Base-by-base conservation (phyloP, 805 yeast genomes). In the Yarrowia sp. region DNA sequence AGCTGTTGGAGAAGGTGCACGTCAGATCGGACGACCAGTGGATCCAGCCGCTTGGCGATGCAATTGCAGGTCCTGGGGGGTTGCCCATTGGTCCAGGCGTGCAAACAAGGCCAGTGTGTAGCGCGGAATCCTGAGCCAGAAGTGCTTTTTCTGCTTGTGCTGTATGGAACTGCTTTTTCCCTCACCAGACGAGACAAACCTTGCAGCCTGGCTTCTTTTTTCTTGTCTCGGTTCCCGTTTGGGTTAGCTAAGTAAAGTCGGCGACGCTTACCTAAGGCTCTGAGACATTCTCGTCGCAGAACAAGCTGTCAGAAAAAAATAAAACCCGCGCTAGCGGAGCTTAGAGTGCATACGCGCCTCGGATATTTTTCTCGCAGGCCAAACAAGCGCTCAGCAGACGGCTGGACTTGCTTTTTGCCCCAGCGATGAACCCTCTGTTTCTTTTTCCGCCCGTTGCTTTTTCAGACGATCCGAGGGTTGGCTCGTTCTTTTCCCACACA, bases 141-240 rank as follows among this genome's bases (percentile, higher is more conserved):
- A 8, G 31, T 41, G 46, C 46, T 41, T 41, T 41, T 41, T 41
- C 4, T 24, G 46, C 46, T 41, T 41, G 46, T 41, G 46, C 46
- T 41, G 46, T 41, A n/a, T 24, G 31, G 46, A 41, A 41, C 29
- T 41, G 46, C 46, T 41, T 24, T 41, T 41, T 22, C 29, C 29
- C 46, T 22, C 46, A 41, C 10, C 46, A 41, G 18, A 41, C 29
- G 18, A 38, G 42, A 21, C 42, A 41, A 41, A 22, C 46, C 24
- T 14, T 12, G 18, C 3, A 21, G 18, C 18, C 19, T n/a, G 29
- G 13, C 46, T 24, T 41, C 46, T 5, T 7, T 41, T 8, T 9
- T 14, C 8, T 22, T 41, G 46, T 41, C 46, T 41, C 19, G 29
- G 19, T n/a, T 14, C 46, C 46, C 46, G 13, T 22, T 41, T 41